Percentiles rank a stretch among this genome's conserved stretches.
These are phyloP conservation scores for Penicillium sp. DNA, from an alignment of 2,329 filamentous ascomycete genomes.

Conservation along the genomic window DNA sequence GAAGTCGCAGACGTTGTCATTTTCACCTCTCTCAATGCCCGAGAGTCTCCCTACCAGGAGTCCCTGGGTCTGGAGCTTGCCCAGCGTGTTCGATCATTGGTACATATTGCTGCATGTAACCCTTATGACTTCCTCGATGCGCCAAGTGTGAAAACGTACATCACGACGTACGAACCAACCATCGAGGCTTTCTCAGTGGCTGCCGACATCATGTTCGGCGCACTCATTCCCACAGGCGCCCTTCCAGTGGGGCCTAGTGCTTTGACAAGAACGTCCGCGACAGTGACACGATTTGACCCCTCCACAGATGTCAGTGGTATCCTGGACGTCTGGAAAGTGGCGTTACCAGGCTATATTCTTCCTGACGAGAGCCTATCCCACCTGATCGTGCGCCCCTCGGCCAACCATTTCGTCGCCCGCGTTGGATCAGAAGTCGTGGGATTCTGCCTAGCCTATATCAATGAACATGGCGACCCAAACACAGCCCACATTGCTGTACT, in stretches of 20 bases:
- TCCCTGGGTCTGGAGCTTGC: conserved; percentile 36
- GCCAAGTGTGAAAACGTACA: conserved; percentile 40
- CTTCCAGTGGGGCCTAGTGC: conserved; percentile 37
- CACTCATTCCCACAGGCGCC: conserved; percentile 27
- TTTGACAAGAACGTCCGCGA: conserved; percentile 12
- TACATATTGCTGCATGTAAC: conserved; percentile 45
- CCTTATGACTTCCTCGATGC: conserved; percentile 49
- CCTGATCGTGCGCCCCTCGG: conserved; percentile 29
- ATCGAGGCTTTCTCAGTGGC: conserved; percentile 44
- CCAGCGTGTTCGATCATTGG: conserved; percentile 30
- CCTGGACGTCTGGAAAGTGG: conserved; percentile 35
- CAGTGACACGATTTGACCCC: conserved; percentile 20
- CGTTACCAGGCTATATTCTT: conserved; percentile 41
- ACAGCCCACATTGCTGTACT: conserved; percentile 39
- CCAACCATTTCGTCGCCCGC: conserved; percentile 39
- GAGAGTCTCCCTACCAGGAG: conserved; percentile 39
- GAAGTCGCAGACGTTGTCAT: conserved; percentile 42
- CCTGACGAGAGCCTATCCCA: conserved; percentile 26
- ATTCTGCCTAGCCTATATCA: conserved; percentile 41
- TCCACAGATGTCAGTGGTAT: conserved; percentile 32
- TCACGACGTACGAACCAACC: conserved; percentile 49
- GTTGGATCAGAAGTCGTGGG: conserved; percentile 31
- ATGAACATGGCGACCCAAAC: conserved; percentile 21
- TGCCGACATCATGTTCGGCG: conserved; percentile 42
- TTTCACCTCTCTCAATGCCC: conserved; percentile 44